Evolutionary conservation across 768 basidiomycete species (phyloP).

Genomic region (Strobilomyces echinocephalus): DNA sequence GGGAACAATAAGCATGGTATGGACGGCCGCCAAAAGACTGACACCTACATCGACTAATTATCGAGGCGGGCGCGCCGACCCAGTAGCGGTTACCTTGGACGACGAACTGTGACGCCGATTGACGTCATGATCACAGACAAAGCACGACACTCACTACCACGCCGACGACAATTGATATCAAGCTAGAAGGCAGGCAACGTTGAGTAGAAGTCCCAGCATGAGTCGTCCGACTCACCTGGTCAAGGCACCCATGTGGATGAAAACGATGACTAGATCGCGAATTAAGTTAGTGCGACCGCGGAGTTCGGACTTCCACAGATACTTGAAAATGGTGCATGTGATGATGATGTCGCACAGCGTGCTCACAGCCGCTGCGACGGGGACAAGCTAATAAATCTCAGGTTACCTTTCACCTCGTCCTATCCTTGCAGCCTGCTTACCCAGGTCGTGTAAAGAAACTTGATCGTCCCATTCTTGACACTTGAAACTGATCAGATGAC

Average conservation of each 20-base stretch:
- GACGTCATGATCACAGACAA: not conserved
- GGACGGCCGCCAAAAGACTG: not conserved
- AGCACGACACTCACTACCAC: slow-evolving; percentile 4
- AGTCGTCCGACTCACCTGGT: slow-evolving; percentile 5
- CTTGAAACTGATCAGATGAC: not conserved
- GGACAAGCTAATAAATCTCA: slow-evolving; percentile 4
- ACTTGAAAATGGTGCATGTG: slow-evolving; percentile 8
- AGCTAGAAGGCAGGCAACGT: not conserved
- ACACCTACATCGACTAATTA: slow-evolving; percentile 9
- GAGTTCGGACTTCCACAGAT: slow-evolving; percentile 11
- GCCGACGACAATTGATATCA: slow-evolving; percentile 5
- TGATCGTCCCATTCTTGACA: not conserved
- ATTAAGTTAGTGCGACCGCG: not conserved
- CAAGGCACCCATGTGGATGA: slow-evolving; percentile 13
- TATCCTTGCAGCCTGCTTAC: not conserved
- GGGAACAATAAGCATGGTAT: not conserved
- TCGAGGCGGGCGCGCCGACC: slow-evolving; percentile 4
- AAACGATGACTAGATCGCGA: slow-evolving; percentile 9
- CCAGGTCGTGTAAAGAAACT: slow-evolving; percentile 7
- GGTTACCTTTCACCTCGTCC: not conserved
- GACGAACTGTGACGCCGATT: slow-evolving; percentile 5
- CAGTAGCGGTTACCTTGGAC: slow-evolving; percentile 6
- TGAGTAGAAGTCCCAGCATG: not conserved
- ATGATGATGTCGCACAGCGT: slow-evolving; percentile 12
- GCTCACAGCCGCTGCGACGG: not conserved